Evolutionary conservation across 495 filamentous ascomycete species (phyloP), one percentile per base, ranked within the genome.

Genomic region (Thermothielavioides terrestris): DNA sequence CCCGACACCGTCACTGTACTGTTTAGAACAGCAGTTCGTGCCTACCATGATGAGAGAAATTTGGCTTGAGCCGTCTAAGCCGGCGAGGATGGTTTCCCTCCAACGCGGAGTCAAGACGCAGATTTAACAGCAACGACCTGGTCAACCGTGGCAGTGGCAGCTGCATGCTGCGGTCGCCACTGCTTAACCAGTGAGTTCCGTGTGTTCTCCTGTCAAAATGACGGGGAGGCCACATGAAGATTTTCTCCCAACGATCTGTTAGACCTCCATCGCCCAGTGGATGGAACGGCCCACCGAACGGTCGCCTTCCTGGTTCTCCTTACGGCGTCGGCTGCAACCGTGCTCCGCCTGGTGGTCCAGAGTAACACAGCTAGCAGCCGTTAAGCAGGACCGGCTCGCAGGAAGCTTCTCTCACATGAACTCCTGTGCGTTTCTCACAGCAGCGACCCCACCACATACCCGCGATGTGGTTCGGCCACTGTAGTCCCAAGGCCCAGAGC

Each of bases 331-430:
- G 26, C 32, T 56, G 59, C 54, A 44, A 39, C 57, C 44, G 61
- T 49, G 48, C 53, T 57, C 42, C 35, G 40, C 43, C 50, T 38
- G 41, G 25, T 28, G 6, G 22, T 32, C 43, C 36, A 46, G 42
- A 49, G 43, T 53, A 37, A 34, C 15, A 43, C 34, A 30, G 23
- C 23, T 4, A 27, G 26, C 17, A 17, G 27, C 27, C 49, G 23
- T 34, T 46, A 45, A 47, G 23, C 32, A 50, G 36, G 42, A 50
- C 49, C 53, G 7, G 51, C 57, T 52, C 50, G 61, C 59, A 64
- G 57, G 49, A 62, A 30, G 22, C 22, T 44, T 10, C 30, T 54
- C 61, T 66, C 57, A 62, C 61, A 66, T 66, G 61, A 64, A 61
- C 48, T 58, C 34, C 36, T 52, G 54, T 50, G 52, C 46, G 28